Evolutionary conservation across 2,329 filamentous ascomycete genomes (phyloP).

Genomic region (Ascosphaera acerosa): DNA sequence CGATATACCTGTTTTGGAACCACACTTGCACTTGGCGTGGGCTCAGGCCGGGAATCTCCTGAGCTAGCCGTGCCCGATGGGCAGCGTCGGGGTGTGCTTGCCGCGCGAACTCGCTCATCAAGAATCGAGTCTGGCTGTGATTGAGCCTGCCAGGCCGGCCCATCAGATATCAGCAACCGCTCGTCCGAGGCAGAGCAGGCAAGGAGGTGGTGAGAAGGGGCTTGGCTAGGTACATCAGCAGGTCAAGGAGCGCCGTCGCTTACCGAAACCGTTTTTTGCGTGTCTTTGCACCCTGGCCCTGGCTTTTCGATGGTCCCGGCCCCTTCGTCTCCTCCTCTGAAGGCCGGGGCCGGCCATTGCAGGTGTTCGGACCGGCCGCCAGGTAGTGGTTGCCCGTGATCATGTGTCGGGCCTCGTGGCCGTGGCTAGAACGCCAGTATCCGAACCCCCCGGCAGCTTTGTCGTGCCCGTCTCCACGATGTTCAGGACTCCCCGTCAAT

Average conservation of each 20-base stretch:
- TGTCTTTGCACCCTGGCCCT: slow-evolving; percentile 15
- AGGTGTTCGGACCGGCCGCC: neutral
- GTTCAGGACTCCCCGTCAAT: neutral
- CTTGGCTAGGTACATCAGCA: slow-evolving; percentile 1
- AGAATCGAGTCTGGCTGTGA: slow-evolving; percentile 86
- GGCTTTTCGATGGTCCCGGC: slow-evolving; percentile 4
- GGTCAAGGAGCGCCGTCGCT: slow-evolving; percentile 2
- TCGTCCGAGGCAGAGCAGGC: slow-evolving; percentile 51
- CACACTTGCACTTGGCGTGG: slow-evolving; percentile 89
- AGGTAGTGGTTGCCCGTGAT: neutral
- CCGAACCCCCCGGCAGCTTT: no score
- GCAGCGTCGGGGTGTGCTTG: slow-evolving; percentile 85
- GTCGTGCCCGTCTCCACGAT: no score
- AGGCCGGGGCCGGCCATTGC: neutral
- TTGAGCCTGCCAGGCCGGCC: slow-evolving; percentile 37
- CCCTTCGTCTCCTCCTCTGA: neutral
- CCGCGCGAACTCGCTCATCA: slow-evolving; percentile 92
- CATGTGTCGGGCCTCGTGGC: neutral
- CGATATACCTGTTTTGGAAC: slow-evolving; percentile 79
- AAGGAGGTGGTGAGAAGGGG: slow-evolving; percentile 19
- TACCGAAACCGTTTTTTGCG: slow-evolving; percentile 22
- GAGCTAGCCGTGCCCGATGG: slow-evolving; percentile 62
- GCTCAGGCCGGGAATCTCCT: slow-evolving; percentile 76
- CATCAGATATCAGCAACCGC: slow-evolving; percentile 1
- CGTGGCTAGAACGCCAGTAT: no score